Evolutionary conservation across 228 moss, liverwort and hornwort species (phyloP).

Genomic region (Sphagnum magellanicum): DNA sequence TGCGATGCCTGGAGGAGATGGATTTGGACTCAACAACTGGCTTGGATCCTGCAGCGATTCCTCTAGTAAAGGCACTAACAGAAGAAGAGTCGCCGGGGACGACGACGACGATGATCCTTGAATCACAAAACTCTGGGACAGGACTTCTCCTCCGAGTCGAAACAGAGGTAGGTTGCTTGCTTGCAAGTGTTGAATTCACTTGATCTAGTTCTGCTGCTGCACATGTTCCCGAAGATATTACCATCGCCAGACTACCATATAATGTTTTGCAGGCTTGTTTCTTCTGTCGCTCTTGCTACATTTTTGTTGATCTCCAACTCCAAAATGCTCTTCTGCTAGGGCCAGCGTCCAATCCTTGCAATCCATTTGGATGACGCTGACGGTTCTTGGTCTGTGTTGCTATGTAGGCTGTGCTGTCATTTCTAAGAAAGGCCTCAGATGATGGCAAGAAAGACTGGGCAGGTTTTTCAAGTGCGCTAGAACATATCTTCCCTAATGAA

Average conservation of each 20-base stretch:
- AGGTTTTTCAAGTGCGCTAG: constrained; percentile 24
- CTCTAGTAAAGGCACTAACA: constrained; percentile 24
- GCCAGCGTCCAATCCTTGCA: not conserved
- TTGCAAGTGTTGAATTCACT: too few relatives aligned
- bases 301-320: too few relatives aligned
- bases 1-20: constrained; percentile 45
- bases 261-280: not conserved
- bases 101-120: constrained; percentile 1
- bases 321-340: not conserved
- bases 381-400: too few relatives aligned
- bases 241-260: too few relatives aligned
- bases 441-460: constrained; percentile 28
- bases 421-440: constrained; percentile 18
- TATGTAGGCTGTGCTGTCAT: constrained; percentile 37
- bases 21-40: constrained; percentile 16
- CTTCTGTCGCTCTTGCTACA: not conserved
- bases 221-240: not conserved
- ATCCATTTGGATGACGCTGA: too few relatives aligned
- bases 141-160: constrained; percentile 36
- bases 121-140: constrained; percentile 15
- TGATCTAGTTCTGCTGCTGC: not conserved
- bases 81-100: constrained; percentile 3
- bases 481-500: constrained; percentile 27
- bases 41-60: constrained; percentile 27
- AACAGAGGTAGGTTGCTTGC: constrained; percentile 35